These are phyloP conservation scores for Arachis hypogaea DNA, from an alignment of 306 rosid species.

Conservation along the genomic window DNA sequence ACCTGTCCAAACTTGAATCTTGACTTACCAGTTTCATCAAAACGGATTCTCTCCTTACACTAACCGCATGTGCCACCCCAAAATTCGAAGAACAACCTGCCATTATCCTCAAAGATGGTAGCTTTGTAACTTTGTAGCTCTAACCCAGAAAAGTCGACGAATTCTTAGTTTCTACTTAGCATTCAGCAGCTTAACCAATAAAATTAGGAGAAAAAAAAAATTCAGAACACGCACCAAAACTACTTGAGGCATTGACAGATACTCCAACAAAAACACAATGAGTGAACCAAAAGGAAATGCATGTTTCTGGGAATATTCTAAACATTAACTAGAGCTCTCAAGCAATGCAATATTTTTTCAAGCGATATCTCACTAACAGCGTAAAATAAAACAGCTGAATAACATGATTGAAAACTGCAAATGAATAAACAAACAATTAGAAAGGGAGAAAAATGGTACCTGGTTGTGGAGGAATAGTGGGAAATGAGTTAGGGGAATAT, in stretches of 20 bases:
- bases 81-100: conserved; percentile 56
- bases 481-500: conserved; percentile 11
- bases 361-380: background rate
- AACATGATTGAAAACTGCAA: conserved; percentile 17
- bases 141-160: conserved; percentile 47
- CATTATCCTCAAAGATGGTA: conserved; percentile 44
- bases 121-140: conserved; percentile 23
- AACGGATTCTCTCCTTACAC: conserved; percentile 47
- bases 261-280: conserved; percentile 18
- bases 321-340: conserved; percentile 5
- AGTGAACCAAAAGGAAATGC: conserved; percentile 28
- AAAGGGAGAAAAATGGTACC: conserved; percentile 17
- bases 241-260: conserved; percentile 8
- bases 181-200: conserved; percentile 18
- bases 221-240: conserved; percentile 29
- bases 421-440: background rate
- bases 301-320: conserved; percentile 3
- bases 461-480: background rate
- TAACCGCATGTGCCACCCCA: conserved; percentile 46
- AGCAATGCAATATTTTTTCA: background rate
- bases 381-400: conserved; percentile 11
- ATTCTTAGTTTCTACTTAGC: conserved; percentile 32
- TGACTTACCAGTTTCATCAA: conserved; percentile 50
- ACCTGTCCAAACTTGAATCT: conserved; percentile 35
- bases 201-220: conserved; percentile 1